These are phyloP conservation scores for Didymella segeticola DNA, from an alignment of 2,329 filamentous ascomycete genomes.

Conservation along the genomic window DNA sequence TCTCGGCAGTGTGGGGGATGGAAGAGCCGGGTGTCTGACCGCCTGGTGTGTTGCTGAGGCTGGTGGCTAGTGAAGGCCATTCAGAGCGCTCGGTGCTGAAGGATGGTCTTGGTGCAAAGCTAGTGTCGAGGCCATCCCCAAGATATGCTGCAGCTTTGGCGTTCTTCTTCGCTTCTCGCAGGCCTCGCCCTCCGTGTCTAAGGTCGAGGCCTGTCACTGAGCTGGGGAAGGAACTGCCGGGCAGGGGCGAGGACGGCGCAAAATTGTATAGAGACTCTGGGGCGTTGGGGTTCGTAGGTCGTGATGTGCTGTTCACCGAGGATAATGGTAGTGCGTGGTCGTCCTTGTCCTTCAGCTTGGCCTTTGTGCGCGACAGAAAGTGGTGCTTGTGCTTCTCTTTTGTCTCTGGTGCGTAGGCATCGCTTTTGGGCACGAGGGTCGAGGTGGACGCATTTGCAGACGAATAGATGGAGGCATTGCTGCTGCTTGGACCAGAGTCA, in stretches of 20 bases:
- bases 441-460: slow-evolving; percentile 78
- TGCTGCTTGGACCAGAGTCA: slow-evolving; percentile 64
- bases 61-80: slow-evolving; percentile 41
- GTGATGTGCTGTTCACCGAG: slow-evolving; percentile 78
- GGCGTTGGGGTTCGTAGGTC: slow-evolving; percentile 75
- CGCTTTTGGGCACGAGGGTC: slow-evolving; percentile 70
- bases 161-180: slow-evolving; percentile 74
- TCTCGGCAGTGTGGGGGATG: slow-evolving; percentile 46
- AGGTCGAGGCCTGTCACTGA: slow-evolving; percentile 82
- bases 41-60: slow-evolving; percentile 33
- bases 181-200: slow-evolving; percentile 75
- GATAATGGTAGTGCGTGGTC: slow-evolving; percentile 74
- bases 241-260: slow-evolving; percentile 74
- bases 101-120: slow-evolving; percentile 47
- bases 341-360: slow-evolving; percentile 76
- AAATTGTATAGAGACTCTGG: slow-evolving; percentile 82
- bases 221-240: slow-evolving; percentile 75
- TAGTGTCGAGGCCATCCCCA: slow-evolving; percentile 41
- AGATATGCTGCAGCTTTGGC: slow-evolving; percentile 55
- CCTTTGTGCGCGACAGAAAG: slow-evolving; percentile 79
- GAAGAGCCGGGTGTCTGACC: slow-evolving; percentile 33
- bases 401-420: slow-evolving; percentile 58
- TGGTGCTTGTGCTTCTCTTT: slow-evolving; percentile 79
- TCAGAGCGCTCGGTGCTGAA: slow-evolving; percentile 49
- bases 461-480: slow-evolving; percentile 71